Conservation (phyloP, 169 alveolate genomes). For the Ichthyophthirius multifiliis region DNA sequence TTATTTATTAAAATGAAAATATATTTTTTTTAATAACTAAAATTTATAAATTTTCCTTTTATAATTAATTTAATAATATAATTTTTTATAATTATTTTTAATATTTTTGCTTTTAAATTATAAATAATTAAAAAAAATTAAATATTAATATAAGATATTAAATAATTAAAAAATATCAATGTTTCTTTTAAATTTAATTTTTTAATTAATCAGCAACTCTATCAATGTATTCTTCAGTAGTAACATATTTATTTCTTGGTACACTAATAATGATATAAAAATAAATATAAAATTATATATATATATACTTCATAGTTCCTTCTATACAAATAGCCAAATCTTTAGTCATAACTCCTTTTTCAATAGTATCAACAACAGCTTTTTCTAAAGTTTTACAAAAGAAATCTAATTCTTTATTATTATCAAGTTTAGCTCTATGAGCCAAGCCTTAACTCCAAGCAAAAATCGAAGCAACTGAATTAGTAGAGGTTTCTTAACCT, state of each 20-base stretch:
- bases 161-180: no score
- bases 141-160: no score
- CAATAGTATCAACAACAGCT: conserved; percentile 88
- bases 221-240: conserved; percentile 54
- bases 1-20: no score
- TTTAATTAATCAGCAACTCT: conserved; percentile 50
- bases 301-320: conserved; percentile 60
- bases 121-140: no score
- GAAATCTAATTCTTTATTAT: conserved; percentile 76
- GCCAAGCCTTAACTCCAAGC: conserved; percentile 95
- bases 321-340: conserved; percentile 89
- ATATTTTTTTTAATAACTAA: no score
- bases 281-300: conserved; percentile 22
- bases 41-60: no score
- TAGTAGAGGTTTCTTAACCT: conserved; percentile 93
- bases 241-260: conserved; percentile 48
- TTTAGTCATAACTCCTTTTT: conserved; percentile 91
- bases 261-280: conserved; percentile 20
- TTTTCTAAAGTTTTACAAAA: conserved; percentile 88
- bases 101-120: no score
- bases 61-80: no score
- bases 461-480: conserved; percentile 94
- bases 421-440: conserved; percentile 89
- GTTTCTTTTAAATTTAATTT: no score
- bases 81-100: no score